A percentile compares a stretch with the other conserved stretches of the same genome.
phyloP scores from a whole-genome alignment of 2,329 filamentous ascomycete genomes.

The Mollisiaceae sp. region DNA sequence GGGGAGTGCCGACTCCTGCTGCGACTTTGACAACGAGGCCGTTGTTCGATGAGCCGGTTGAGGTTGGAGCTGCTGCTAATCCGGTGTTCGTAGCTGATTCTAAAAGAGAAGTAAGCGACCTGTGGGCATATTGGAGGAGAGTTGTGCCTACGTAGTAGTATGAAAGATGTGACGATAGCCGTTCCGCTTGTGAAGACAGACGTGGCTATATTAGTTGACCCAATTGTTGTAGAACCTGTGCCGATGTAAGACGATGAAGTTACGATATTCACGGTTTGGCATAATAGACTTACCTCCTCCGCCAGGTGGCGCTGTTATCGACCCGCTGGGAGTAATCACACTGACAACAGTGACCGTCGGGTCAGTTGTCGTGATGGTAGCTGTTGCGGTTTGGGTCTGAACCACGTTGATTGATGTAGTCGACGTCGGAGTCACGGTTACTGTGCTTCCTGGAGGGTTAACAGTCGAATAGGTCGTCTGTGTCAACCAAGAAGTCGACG shows the following conservation, averaged over 20 bases:
- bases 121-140: not conserved
- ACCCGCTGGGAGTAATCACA: not conserved
- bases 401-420: not conserved
- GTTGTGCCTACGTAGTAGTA: not conserved
- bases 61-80: not conserved
- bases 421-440: conserved; percentile 3
- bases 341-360: conserved; percentile 1
- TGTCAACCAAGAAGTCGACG: not conserved
- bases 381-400: not conserved
- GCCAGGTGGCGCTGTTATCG: not conserved
- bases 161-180: not conserved
- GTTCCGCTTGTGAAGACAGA: not conserved
- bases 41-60: not conserved
- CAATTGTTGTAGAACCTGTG: not conserved
- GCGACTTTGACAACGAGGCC: conserved; percentile 8
- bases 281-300: not conserved
- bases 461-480: conserved; percentile 3
- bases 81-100: not conserved
- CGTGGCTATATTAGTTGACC: not conserved
- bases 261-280: not conserved
- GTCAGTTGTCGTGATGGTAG: conserved; percentile 1
- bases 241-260: not conserved
- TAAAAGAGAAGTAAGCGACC: not conserved
- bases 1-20: conserved; percentile 6
- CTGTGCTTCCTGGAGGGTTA: not conserved